A percentile compares a stretch with the other conserved stretches of the same genome.
These are phyloP conservation scores for Trichophyton simii DNA, from an alignment of 2,329 filamentous ascomycete species.

Conservation along the genomic window DNA sequence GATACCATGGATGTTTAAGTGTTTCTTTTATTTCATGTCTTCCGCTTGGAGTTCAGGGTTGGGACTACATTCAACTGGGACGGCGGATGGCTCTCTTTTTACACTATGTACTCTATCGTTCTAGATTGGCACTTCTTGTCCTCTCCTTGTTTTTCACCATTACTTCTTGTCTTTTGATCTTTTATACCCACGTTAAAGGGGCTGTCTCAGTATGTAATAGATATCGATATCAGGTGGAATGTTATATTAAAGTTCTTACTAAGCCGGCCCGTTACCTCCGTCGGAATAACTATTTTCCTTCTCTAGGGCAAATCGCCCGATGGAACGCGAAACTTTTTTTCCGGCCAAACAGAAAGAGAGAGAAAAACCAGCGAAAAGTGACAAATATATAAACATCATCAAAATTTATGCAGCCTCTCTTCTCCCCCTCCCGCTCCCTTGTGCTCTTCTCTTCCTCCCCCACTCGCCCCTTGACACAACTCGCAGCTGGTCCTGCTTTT, in stretches of 20 bases:
- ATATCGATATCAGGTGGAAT: too few relatives aligned
- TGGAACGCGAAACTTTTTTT: neutral
- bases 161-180: neutral
- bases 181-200: neutral
- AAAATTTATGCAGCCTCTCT: neutral
- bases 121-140: neutral
- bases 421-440: conserved; percentile 1
- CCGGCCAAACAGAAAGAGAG: neutral
- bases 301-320: neutral
- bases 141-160: neutral
- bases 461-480: conserved; percentile 26
- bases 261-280: neutral
- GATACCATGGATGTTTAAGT: conserved; percentile 11
- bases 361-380: neutral
- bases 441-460: conserved; percentile 27
- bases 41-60: conserved; percentile 2
- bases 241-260: neutral
- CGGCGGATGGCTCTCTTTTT: neutral
- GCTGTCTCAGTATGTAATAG: too few relatives aligned
- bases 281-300: neutral
- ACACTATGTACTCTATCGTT: neutral
- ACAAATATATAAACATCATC: neutral
- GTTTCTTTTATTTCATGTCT: neutral
- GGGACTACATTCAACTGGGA: neutral
- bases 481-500: conserved; percentile 53